phyloP scores from a whole-genome alignment of 306 rosid species.

The Quercus bicolor region DNA sequence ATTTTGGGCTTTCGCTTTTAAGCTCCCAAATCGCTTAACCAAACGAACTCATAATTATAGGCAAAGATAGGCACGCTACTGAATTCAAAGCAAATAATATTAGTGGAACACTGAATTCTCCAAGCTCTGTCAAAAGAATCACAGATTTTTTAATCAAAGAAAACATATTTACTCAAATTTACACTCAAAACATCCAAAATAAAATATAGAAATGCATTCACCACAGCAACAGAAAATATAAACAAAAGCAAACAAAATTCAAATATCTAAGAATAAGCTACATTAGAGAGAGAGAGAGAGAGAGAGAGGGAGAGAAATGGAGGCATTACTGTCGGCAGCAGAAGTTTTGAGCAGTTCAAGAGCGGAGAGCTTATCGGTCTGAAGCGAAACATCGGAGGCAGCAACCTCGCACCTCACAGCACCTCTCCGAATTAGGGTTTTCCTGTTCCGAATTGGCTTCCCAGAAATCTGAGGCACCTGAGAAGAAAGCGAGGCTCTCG shows the following conservation, averaged over 20 bases:
- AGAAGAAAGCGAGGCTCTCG: constrained; percentile 23
- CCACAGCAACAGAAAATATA: neutral
- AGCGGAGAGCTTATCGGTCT: constrained; percentile 50
- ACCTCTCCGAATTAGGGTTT: constrained; percentile 42
- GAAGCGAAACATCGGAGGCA: constrained; percentile 37
- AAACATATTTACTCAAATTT: too few relatives aligned
- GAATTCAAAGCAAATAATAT: neutral
- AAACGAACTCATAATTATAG: neutral
- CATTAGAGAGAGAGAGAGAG: neutral
- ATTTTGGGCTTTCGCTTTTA: too few relatives aligned
- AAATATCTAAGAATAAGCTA: neutral
- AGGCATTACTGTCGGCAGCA: constrained; percentile 65
- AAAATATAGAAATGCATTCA: neutral
- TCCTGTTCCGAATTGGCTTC: constrained; percentile 33
- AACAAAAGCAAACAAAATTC: neutral
- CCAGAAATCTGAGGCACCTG: constrained; percentile 29
- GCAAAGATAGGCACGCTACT: neutral
- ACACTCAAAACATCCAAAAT: neutral
- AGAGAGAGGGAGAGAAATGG: neutral
- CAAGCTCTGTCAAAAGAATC: too few relatives aligned
- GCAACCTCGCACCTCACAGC: constrained; percentile 59
- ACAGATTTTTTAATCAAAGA: too few relatives aligned
- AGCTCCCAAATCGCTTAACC: too few relatives aligned
- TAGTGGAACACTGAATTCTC: neutral
- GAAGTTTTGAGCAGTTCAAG: constrained; percentile 92